Base-by-base conservation (phyloP, 108 stramenopile genomes). In the Fragilariopsis cylindrus region DNA sequence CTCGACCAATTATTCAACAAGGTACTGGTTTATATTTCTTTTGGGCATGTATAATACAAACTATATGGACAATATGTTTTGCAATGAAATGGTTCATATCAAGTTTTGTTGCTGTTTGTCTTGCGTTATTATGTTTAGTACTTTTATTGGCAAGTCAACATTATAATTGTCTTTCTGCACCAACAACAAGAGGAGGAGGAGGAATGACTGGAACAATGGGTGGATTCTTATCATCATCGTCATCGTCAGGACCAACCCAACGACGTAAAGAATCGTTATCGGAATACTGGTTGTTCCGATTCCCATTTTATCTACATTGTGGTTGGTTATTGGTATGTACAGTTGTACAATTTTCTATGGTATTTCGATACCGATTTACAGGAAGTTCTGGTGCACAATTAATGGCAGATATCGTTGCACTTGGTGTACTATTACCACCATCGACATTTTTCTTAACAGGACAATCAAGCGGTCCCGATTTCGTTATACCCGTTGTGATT, bases 271-370 rank as follows among this genome's bases (percentile, higher is more conserved):
- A 12, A 53, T 50, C 72, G 5, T 21, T 80, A 46, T 39, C 74
- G n/a, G 84, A 88, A 71, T 88, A 84, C 66, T 81, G 76, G 74
- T 65, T 88, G 4, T 85, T 88, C 57, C 74, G 82, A 7, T 88
- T 85, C 69, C 87, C 87, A 6, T 88, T 88, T 76, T 81, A 79
- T 62, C 57, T 88, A 41, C 87, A 88, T 63, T 71, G 64, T 43
- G 87, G 83, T 11, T 88, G 87, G 87, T 52, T 83, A 56, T 60
- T 83, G 12, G 52, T 85, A 3, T 79, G 81, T 75, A 57, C 70
- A 4, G 79, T 74, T 11, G 78, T 80, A 9, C 81, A 85, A 18
- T 78, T 83, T 39, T 60, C 69, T 18, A 74, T 88, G 58, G 44
- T 82, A 49, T 75, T 82, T 52, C 82, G 82, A n/a, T 57, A 81